Evolutionary conservation across 2,329 filamentous ascomycete species (phyloP).

Genomic region (Neopestalotiopsis clavispora): DNA sequence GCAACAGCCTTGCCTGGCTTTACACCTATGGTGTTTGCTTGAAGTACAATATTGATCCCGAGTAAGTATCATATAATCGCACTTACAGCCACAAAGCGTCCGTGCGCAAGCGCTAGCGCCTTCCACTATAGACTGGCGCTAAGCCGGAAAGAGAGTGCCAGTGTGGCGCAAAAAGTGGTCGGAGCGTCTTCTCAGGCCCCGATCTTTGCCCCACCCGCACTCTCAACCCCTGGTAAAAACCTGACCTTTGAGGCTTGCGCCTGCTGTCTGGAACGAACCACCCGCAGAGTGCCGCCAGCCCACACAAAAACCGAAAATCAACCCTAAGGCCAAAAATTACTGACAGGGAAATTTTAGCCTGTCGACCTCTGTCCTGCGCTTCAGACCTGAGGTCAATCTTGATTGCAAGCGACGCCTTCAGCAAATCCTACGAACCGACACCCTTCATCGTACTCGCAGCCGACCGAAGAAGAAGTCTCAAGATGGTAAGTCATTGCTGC

Average conservation of each 20-base stretch:
- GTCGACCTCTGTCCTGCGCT: slow-evolving; percentile 14
- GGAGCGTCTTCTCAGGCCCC: slow-evolving; percentile 1
- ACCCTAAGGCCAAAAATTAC: slow-evolving; percentile 17
- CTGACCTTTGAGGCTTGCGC: too few species aligned
- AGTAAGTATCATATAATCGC: slow-evolving; percentile 7
- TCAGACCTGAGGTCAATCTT: slow-evolving; percentile 7
- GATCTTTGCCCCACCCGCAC: neutral
- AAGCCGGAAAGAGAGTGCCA: neutral
- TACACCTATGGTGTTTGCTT: neutral
- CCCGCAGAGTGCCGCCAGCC: neutral
- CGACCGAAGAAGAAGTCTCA: slow-evolving; percentile 8
- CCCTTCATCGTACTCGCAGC: slow-evolving; percentile 6
- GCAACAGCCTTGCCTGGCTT: neutral
- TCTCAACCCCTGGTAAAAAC: neutral
- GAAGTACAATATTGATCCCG: slow-evolving; percentile 11
- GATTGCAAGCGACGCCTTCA: slow-evolving; percentile 15
- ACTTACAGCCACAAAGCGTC: neutral
- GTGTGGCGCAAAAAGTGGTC: neutral
- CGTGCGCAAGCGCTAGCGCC: neutral
- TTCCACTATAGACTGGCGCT: neutral
- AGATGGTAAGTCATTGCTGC: slow-evolving; percentile 18
- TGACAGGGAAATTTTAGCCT: slow-evolving; percentile 11
- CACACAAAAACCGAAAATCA: slow-evolving; percentile 16
- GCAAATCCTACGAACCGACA: slow-evolving; percentile 16
- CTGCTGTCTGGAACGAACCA: neutral